Conservation (phyloP, 2,329 filamentous ascomycete species). For the Raffaelea deltoideospora region DNA sequence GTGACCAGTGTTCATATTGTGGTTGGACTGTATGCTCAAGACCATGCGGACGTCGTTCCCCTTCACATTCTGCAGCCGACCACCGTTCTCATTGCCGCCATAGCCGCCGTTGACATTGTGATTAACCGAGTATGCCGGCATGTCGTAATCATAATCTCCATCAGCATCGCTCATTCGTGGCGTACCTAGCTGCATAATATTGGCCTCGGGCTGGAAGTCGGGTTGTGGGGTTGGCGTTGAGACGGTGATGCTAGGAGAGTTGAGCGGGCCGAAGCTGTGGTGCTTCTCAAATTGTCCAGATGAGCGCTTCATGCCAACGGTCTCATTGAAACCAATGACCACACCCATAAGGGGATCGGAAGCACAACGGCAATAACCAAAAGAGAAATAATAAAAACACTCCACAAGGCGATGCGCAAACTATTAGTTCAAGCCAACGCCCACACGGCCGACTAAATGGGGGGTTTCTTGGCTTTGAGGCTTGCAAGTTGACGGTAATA, state of each 20-base stretch:
- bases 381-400: too few relatives aligned
- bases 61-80: constrained; percentile 2
- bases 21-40: constrained; percentile 5
- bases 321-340: neutral
- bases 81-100: constrained; percentile 4
- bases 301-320: constrained; percentile 8
- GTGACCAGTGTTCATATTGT: too few relatives aligned
- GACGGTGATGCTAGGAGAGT: too few relatives aligned
- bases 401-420: too few relatives aligned
- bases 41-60: constrained; percentile 7
- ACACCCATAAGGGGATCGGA: constrained; percentile 4
- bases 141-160: constrained; percentile 8
- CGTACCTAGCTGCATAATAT: constrained; percentile 2
- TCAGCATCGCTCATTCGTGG: constrained; percentile 3
- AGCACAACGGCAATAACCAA: constrained; percentile 1
- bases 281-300: too few relatives aligned
- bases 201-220: too few relatives aligned
- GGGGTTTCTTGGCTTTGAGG: too few relatives aligned
- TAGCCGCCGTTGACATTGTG: constrained; percentile 3
- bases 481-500: too few relatives aligned
- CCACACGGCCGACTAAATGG: too few relatives aligned
- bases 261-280: too few relatives aligned
- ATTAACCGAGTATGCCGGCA: constrained; percentile 1
- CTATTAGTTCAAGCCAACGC: too few relatives aligned
- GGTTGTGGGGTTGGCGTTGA: too few relatives aligned